phyloP scores from a whole-genome alignment of 208 protist species.

The Leishmania braziliensis region DNA sequence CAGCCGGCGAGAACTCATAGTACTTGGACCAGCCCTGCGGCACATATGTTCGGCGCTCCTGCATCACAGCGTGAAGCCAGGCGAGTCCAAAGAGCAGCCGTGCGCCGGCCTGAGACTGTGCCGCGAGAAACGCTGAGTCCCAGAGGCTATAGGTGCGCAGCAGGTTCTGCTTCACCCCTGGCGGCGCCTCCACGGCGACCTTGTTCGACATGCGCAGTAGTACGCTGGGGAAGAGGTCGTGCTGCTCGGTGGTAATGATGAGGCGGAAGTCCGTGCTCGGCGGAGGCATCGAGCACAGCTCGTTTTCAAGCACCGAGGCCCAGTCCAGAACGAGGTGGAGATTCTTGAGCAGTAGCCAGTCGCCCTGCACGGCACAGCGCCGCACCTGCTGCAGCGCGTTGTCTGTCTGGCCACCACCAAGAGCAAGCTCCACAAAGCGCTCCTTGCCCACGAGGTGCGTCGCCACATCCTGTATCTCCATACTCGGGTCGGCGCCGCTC shows the following conservation, averaged over 20 bases:
- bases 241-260: conserved; percentile 95
- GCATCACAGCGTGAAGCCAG: conserved; percentile 97
- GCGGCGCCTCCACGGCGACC: conserved; percentile 95
- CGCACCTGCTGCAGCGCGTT: conserved; percentile 88
- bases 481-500: conserved; percentile 94
- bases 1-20: conserved; percentile 96
- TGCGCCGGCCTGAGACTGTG: conserved; percentile 39
- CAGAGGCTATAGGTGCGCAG: conserved; percentile 90
- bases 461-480: conserved; percentile 93
- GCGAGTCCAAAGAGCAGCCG: conserved; percentile 93
- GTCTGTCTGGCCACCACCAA: conserved; percentile 94
- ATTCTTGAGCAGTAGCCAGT: conserved; percentile 97
- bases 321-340: conserved; percentile 96
- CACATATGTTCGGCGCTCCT: conserved; percentile 96
- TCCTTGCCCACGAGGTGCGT: conserved; percentile 65
- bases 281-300: conserved; percentile 83
- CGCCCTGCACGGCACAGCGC: conserved; percentile 81
- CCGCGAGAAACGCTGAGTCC: conserved; percentile 66
- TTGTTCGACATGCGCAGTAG: conserved; percentile 95
- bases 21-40: conserved; percentile 98
- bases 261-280: conserved; percentile 94
- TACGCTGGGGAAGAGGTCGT: conserved; percentile 93
- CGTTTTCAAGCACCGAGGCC: conserved; percentile 93
- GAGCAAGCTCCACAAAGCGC: conserved; percentile 92
- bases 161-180: conserved; percentile 96